These are phyloP conservation scores for Picea mariana DNA, from an alignment of 83 land plant species.

Conservation along the genomic window DNA sequence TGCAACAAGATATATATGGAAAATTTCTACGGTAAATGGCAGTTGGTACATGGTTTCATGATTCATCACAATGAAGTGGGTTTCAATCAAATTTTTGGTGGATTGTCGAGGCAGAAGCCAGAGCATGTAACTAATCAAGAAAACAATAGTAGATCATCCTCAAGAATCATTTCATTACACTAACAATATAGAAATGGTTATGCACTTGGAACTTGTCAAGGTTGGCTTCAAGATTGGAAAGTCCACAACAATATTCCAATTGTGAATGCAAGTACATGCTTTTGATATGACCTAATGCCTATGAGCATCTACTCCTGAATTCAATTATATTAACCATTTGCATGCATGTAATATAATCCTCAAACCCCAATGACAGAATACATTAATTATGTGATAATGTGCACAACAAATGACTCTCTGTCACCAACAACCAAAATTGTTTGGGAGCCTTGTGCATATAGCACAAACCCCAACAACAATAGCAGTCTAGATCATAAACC, in stretches of 20 bases:
- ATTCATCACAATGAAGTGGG: too few species aligned
- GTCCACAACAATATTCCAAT: neutral
- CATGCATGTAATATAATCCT: conserved; percentile 11
- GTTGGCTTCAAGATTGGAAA: neutral
- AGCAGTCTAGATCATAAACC: too few species aligned
- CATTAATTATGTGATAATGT: neutral
- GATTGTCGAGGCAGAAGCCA: too few species aligned
- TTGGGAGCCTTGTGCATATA: too few species aligned
- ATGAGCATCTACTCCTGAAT: neutral
- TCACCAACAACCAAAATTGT: too few species aligned
- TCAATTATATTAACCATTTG: too few species aligned
- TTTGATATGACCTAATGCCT: neutral
- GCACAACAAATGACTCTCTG: too few species aligned
- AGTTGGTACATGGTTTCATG: too few species aligned
- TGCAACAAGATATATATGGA: too few species aligned
- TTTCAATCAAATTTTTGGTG: too few species aligned
- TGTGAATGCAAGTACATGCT: neutral
- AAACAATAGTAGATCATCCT: neutral
- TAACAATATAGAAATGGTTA: neutral
- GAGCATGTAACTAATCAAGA: neutral
- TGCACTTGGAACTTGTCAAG: neutral
- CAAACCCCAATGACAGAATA: neutral
- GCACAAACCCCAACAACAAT: too few species aligned
- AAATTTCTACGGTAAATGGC: too few species aligned
- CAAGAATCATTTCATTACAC: neutral